A percentile compares a stretch with the other conserved stretches of the same genome.
These are phyloP conservation scores for Coniochaeta sp. DNA, from an alignment of 2,329 filamentous ascomycete species.

Conservation along the genomic window DNA sequence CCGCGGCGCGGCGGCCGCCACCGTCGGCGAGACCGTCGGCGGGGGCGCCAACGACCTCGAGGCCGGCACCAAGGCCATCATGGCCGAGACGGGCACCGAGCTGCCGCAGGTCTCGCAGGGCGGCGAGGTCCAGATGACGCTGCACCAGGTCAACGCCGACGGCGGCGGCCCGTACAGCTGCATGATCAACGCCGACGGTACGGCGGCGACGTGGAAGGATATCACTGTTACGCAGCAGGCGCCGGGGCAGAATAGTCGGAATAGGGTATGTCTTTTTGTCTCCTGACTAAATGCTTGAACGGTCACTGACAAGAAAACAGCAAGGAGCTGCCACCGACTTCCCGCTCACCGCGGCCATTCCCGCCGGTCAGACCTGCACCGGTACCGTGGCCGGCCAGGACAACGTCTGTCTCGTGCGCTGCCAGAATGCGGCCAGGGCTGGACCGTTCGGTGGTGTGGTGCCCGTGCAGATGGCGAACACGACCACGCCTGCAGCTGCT, in stretches of 20 bases:
- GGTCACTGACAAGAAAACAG: slow-evolving; percentile 14
- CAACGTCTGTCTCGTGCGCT: slow-evolving; percentile 57
- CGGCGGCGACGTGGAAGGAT: slow-evolving; percentile 43
- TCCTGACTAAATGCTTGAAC: not conserved
- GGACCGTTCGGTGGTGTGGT: slow-evolving; percentile 51
- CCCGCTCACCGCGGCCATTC: slow-evolving; percentile 49
- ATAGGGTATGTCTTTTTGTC: slow-evolving; percentile 23
- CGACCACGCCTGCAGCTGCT: slow-evolving; percentile 10
- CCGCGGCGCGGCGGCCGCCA: slow-evolving; percentile 41
- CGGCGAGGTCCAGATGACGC: slow-evolving; percentile 52
- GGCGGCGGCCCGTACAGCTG: slow-evolving; percentile 60
- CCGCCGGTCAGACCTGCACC: slow-evolving; percentile 47
- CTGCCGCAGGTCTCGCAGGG: slow-evolving; percentile 54
- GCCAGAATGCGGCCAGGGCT: slow-evolving; percentile 52
- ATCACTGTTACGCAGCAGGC: slow-evolving; percentile 49
- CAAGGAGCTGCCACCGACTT: slow-evolving; percentile 32
- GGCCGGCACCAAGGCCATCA: slow-evolving; percentile 48
- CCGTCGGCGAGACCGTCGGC: slow-evolving; percentile 51
- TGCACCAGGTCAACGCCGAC: slow-evolving; percentile 62
- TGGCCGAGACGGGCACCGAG: slow-evolving; percentile 46
- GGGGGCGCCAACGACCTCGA: slow-evolving; percentile 50
- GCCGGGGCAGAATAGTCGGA: slow-evolving; percentile 42
- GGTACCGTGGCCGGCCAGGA: slow-evolving; percentile 52
- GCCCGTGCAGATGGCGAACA: slow-evolving; percentile 22
- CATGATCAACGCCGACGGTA: slow-evolving; percentile 56